Percentiles rank a stretch among this genome's conserved stretches.
These are phyloP conservation scores for Myrica gale DNA, from an alignment of 306 rosid genomes.

Conservation along the genomic window DNA sequence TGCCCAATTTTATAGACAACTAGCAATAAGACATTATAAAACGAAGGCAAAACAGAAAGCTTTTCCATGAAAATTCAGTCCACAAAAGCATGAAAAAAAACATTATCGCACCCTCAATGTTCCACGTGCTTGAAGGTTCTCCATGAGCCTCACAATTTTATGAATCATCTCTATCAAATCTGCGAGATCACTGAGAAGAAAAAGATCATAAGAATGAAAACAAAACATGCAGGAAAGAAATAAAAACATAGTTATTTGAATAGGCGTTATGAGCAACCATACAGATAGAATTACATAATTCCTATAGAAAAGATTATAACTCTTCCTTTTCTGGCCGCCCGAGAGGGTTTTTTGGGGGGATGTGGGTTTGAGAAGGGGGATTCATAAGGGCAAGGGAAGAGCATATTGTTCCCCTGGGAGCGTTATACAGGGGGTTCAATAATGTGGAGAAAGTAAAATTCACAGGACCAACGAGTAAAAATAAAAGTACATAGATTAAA, in stretches of 20 bases:
- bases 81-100: constrained; percentile 5
- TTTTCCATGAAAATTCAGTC: not conserved
- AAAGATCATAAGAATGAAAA: constrained; percentile 22
- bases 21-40: too few relatives aligned
- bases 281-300: constrained; percentile 6
- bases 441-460: not conserved
- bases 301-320: not conserved
- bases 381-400: too few relatives aligned
- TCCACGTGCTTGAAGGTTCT: constrained; percentile 82
- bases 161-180: constrained; percentile 78
- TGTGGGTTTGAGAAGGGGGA: not conserved
- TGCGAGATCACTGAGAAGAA: constrained; percentile 74
- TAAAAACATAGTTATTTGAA: not conserved
- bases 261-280: not conserved
- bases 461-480: not conserved
- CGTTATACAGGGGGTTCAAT: not conserved
- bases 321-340: too few relatives aligned
- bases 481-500: not conserved
- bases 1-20: not conserved
- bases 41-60: not conserved
- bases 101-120: constrained; percentile 66
- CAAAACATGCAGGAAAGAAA: constrained; percentile 13
- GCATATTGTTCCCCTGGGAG: too few relatives aligned
- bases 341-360: too few relatives aligned
- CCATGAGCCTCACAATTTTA: constrained; percentile 69